Evolutionary conservation across 306 rosid species (phyloP).

Genomic region (Dalbergia cultrata): DNA sequence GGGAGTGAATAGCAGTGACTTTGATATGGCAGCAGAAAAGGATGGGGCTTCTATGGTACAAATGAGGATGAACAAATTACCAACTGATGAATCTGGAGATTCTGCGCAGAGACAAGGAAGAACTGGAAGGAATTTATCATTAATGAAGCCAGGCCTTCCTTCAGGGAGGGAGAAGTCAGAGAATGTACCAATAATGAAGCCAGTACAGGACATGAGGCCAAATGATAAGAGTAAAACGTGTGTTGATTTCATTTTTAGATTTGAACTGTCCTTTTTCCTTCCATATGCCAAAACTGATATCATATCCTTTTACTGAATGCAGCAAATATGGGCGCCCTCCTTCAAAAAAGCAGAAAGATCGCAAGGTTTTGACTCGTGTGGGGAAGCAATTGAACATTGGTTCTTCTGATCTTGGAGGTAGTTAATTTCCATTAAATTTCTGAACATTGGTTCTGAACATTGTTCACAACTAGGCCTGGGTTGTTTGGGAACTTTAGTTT

Average conservation of each 20-base stretch:
- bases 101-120: conserved; percentile 77
- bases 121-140: conserved; percentile 72
- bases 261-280: conserved; percentile 16
- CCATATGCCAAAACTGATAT: conserved; percentile 11
- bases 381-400: conserved; percentile 61
- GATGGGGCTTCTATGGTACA: conserved; percentile 59
- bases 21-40: conserved; percentile 58
- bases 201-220: conserved; percentile 61
- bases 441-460: too few relatives aligned
- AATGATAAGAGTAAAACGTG: conserved; percentile 78
- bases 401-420: conserved; percentile 82
- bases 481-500: conserved; percentile 23
- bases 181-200: conserved; percentile 59
- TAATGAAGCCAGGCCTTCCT: conserved; percentile 65
- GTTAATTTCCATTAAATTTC: background rate
- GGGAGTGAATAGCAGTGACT: conserved; percentile 54
- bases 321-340: conserved; percentile 91
- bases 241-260: conserved; percentile 41
- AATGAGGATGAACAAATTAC: conserved; percentile 67
- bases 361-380: conserved; percentile 66
- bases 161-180: conserved; percentile 67
- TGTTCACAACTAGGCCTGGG: background rate
- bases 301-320: conserved; percentile 47
- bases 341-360: conserved; percentile 84
- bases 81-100: conserved; percentile 71